A percentile compares a stretch with the other conserved stretches of the same genome.
These are phyloP conservation scores for Hydrangea macrophylla DNA, from an alignment of 148 eudicot genomes.

Conservation along the genomic window DNA sequence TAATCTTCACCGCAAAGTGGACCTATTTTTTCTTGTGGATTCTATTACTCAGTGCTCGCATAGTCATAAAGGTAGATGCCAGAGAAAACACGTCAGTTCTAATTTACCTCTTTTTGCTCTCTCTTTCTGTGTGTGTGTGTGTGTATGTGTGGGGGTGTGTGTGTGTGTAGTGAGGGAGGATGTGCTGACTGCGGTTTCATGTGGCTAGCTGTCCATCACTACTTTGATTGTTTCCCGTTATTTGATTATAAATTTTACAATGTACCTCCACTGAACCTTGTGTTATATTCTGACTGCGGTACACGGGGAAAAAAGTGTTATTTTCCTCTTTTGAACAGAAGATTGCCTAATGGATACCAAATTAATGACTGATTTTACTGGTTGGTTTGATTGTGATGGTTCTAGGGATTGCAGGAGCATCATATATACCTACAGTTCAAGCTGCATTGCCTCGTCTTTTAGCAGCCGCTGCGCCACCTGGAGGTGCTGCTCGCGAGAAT, in stretches of 20 bases:
- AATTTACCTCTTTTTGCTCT: neutral
- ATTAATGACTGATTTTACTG: neutral
- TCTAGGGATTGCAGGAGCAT: slow-evolving; percentile 84
- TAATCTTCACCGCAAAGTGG: slow-evolving; percentile 80
- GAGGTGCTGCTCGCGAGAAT: slow-evolving; percentile 74
- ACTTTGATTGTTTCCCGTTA: too few species aligned
- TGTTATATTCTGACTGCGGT: neutral
- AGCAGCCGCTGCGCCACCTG: slow-evolving; percentile 91
- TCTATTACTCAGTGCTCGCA: slow-evolving; percentile 96
- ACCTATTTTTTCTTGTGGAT: slow-evolving; percentile 90
- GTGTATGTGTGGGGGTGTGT: too few species aligned
- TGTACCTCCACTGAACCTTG: too few species aligned
- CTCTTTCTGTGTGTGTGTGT: neutral
- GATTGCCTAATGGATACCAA: neutral
- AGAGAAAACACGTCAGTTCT: neutral
- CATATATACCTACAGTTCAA: slow-evolving; percentile 81
- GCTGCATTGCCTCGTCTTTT: slow-evolving; percentile 80
- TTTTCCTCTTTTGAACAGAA: too few species aligned
- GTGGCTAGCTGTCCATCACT: too few species aligned
- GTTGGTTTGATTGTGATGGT: neutral
- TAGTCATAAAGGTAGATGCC: slow-evolving; percentile 66
- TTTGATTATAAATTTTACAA: too few species aligned
- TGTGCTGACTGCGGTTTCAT: neutral
- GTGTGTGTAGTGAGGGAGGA: neutral
- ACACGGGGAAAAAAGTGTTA: too few species aligned